Percentiles rank a stretch among this genome's conserved stretches.
Conservation (phyloP, 257 asterid species). For the Solanum chaucha region DNA sequence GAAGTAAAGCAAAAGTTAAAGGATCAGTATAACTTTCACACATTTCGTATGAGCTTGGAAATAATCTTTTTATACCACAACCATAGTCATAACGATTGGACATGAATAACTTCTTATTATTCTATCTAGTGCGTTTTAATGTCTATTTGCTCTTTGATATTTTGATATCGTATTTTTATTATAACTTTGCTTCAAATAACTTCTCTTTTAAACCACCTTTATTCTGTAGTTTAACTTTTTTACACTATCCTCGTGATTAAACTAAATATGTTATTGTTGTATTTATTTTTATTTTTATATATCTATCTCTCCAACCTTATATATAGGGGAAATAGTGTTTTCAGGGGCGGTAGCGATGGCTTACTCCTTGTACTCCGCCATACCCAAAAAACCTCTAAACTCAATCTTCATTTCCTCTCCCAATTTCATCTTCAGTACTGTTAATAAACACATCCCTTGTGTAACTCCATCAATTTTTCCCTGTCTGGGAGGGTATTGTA, state of each 20-base stretch:
- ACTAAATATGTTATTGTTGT: no score
- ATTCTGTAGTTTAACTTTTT: no score
- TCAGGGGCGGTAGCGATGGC: not conserved
- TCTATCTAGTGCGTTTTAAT: no score
- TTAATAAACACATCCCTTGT: not conserved
- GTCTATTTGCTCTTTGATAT: not conserved
- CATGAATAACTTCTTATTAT: no score
- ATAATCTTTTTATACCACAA: no score
- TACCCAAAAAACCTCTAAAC: not conserved
- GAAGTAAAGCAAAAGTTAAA: not conserved
- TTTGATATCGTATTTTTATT: no score
- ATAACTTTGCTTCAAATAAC: no score
- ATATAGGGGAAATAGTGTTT: not conserved
- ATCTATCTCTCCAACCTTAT: not conserved
- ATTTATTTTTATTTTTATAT: not conserved
- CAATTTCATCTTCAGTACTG: not conserved
- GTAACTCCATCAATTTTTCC: constrained; percentile 7
- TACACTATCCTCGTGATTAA: no score
- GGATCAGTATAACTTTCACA: not conserved
- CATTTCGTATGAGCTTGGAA: no score
- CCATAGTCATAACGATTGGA: no score
- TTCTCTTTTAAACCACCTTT: no score
- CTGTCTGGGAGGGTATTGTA: not conserved
- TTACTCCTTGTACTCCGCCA: not conserved
- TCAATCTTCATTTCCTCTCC: not conserved